Evolutionary conservation across 2,329 filamentous ascomycete genomes (phyloP), one percentile per base, ranked within the genome.

Genomic region (Nigrospora oryzae): DNA sequence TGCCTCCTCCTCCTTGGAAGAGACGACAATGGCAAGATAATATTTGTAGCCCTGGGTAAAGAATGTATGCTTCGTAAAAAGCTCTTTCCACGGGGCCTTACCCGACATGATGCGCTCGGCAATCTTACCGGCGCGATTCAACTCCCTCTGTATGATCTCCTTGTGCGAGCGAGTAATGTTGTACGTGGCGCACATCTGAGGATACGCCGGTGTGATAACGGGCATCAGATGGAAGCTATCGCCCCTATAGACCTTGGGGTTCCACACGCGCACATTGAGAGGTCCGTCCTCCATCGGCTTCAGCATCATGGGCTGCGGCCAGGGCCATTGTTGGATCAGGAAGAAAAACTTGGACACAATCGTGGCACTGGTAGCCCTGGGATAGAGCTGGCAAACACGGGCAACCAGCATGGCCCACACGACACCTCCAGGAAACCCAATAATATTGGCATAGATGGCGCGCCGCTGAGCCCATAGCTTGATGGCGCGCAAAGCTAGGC

Each of bases 391-490:
- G 64, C 93, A 97, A 36, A 97, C 87, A 51, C 93, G 80, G 42
- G 93, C 93, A 28, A 97, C 90, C 58, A 98, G 77, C 86, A 98
- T 96, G 12, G 91, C 93, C 89, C 91, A 98, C 5, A 93, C 93
- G 36, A 98, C 90, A 66, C 93, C 93, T 55, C 93, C 93, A 2
- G 93, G 93, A 54, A 93, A 98, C 23, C 93, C 93, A 65, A 95
- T 89, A 51, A 97, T 90, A 58, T 96, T 96, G 51, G 89, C 89
- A 61, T 97, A 97, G 40, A 97, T 89, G 19, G 87, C 93, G 49
- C 91, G 86, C 42, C 84, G 81, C 60, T 95, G 88, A 11, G 93
- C 90, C 93, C 93, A 98, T 8, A 98, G 75, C 67, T 98, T 98
- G 69, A 98, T 87, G 13, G 89, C 90, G 42, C 93, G 81, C 49